Evolutionary conservation across 2,329 filamentous ascomycete species (phyloP).

Genomic region (Aspergillus chevalieri): DNA sequence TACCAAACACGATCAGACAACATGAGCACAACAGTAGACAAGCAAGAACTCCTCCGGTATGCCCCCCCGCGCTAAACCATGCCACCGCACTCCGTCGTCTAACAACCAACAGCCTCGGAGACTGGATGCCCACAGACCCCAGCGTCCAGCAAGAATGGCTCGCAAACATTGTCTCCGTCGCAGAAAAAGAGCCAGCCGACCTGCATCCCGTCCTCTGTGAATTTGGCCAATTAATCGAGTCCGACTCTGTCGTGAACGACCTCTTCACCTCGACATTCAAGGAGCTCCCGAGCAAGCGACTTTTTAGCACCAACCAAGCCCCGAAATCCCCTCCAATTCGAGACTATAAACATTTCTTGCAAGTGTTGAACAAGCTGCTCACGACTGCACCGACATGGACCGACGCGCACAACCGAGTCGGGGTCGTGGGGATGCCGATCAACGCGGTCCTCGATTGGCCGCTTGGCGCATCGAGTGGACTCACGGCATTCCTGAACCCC

Average conservation of each 20-base stretch:
- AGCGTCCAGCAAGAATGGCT: constrained; percentile 60
- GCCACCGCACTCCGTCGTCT: no score
- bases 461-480: constrained; percentile 51
- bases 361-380: constrained; percentile 54
- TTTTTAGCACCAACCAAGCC: constrained; percentile 57
- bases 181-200: constrained; percentile 44
- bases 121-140: constrained; percentile 61
- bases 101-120: constrained; percentile 40
- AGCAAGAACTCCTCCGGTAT: no score
- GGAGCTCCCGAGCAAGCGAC: constrained; percentile 48
- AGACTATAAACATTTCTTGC: constrained; percentile 61
- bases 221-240: constrained; percentile 61
- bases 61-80: no score
- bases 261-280: constrained; percentile 63
- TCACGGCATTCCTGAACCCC: constrained; percentile 48
- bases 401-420: constrained; percentile 25
- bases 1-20: no score
- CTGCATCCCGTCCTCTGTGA: constrained; percentile 58
- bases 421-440: constrained; percentile 52
- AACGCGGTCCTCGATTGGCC: constrained; percentile 55
- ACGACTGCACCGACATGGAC: constrained; percentile 27
- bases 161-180: constrained; percentile 48
- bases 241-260: constrained; percentile 59
- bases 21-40: no score
- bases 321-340: constrained; percentile 58